phyloP scores from a whole-genome alignment of 768 basidiomycete genomes.

The Pisolithus orientalis region DNA sequence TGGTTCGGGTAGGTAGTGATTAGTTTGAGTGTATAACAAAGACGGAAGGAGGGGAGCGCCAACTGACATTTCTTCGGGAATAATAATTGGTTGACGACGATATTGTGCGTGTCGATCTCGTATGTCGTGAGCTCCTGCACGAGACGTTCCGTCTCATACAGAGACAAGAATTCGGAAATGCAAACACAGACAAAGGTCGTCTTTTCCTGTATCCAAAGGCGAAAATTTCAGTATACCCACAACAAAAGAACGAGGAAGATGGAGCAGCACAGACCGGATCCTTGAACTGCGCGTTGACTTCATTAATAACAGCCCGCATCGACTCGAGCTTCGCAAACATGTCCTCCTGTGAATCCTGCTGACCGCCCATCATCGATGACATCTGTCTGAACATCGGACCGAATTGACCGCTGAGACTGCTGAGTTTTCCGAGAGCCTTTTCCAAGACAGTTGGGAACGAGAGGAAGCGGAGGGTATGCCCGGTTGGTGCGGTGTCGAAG shows the following conservation, averaged over 20 bases:
- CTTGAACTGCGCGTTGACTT: conserved; percentile 99
- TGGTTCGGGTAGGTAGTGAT: conserved; percentile 23
- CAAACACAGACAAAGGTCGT: conserved; percentile 98
- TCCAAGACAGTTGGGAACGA: conserved; percentile 98
- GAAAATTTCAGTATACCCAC: not conserved
- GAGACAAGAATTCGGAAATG: conserved; percentile 95
- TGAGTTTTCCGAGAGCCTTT: conserved; percentile 93
- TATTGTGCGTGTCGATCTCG: conserved; percentile 97
- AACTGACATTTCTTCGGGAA: conserved; percentile 84
- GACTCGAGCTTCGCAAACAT: conserved; percentile 98
- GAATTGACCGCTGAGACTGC: conserved; percentile 87
- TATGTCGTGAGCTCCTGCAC: conserved; percentile 93
- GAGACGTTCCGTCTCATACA: conserved; percentile 97
- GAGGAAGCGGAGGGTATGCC: conserved; percentile 95
- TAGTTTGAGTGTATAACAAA: not conserved
- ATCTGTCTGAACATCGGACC: conserved; percentile 97
- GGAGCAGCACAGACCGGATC: conserved; percentile 65
- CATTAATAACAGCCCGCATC: conserved; percentile 95
- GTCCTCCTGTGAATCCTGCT: conserved; percentile 85
- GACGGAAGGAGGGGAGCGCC: not conserved
- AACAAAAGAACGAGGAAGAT: not conserved
- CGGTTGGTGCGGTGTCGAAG: conserved; percentile 98
- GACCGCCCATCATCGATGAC: conserved; percentile 95
- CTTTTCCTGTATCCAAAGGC: conserved; percentile 61
- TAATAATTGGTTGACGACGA: conserved; percentile 94